phyloP scores from a whole-genome alignment of 768 basidiomycete species.

The Termitomyces sp. region DNA sequence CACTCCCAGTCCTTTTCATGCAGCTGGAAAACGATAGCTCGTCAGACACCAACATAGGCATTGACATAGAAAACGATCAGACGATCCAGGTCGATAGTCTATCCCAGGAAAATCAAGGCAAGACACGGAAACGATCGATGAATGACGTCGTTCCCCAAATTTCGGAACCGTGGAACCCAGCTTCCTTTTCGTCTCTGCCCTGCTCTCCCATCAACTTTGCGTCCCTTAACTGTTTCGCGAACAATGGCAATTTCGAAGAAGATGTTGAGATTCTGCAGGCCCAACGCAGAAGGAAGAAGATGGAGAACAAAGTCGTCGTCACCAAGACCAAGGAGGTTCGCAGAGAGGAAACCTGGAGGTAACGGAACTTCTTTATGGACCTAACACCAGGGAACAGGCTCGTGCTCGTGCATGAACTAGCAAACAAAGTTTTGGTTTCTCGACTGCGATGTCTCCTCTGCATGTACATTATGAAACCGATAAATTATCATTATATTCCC shows the following conservation, averaged over 20 bases:
- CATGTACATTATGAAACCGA: background rate
- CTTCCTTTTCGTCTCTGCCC: conserved; percentile 16
- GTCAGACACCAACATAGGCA: background rate
- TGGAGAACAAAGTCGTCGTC: conserved; percentile 12
- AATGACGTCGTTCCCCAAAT: conserved; percentile 19
- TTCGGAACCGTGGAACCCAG: conserved; percentile 21
- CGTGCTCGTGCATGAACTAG: background rate
- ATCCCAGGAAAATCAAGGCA: background rate
- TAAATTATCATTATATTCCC: background rate
- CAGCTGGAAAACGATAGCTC: background rate
- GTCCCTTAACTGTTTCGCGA: conserved; percentile 27
- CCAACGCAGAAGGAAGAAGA: conserved; percentile 13
- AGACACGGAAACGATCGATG: conserved; percentile 21
- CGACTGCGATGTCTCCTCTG: background rate
- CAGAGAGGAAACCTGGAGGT: conserved; percentile 9
- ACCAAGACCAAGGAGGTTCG: conserved; percentile 3
- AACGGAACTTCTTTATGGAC: background rate
- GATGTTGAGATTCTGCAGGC: conserved; percentile 21
- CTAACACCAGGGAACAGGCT: background rate
- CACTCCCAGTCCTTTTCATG: background rate
- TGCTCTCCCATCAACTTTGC: conserved; percentile 16
- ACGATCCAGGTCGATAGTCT: background rate
- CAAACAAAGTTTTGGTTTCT: background rate
- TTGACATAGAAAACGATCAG: background rate
- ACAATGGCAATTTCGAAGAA: conserved; percentile 22